These are phyloP conservation scores for Malus fusca DNA, from an alignment of 306 rosid species.

Conservation along the genomic window DNA sequence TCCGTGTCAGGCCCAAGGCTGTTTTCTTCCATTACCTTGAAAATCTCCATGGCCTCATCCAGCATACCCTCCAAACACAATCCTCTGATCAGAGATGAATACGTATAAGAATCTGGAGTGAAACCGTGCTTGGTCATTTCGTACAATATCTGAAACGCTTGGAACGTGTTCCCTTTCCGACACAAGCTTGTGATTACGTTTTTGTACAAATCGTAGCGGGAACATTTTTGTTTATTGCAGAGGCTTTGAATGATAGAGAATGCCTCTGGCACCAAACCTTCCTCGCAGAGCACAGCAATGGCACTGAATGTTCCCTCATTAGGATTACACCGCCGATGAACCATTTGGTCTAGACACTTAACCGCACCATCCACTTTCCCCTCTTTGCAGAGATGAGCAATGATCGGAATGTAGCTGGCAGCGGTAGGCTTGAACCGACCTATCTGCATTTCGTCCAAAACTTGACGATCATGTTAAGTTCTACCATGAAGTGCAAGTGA, in stretches of 20 bases:
- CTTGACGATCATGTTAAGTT: constrained; percentile 68
- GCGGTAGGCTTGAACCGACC: constrained; percentile 59
- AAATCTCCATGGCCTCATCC: constrained; percentile 70
- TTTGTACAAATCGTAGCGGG: constrained; percentile 53
- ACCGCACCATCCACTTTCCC: constrained; percentile 58
- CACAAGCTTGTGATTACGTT: constrained; percentile 59
- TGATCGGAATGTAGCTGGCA: constrained; percentile 74
- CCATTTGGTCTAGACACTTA: constrained; percentile 67
- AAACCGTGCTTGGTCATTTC: constrained; percentile 79
- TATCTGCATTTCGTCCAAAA: constrained; percentile 66
- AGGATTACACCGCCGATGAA: constrained; percentile 41
- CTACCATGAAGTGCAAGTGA: constrained; percentile 68
- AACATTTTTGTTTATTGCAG: constrained; percentile 40
- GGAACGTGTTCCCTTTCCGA: constrained; percentile 76
- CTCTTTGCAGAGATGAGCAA: constrained; percentile 62
- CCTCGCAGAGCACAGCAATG: constrained; percentile 62
- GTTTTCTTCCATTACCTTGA: constrained; percentile 65
- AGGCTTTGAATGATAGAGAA: constrained; percentile 62
- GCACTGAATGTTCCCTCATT: constrained; percentile 78
- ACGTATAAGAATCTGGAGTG: constrained; percentile 66
- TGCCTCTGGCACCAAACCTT: constrained; percentile 60
- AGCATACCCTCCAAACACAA: constrained; percentile 86
- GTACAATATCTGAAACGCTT: constrained; percentile 75
- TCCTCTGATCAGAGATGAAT: constrained; percentile 83
- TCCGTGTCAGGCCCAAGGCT: constrained; percentile 44